These are phyloP conservation scores for Trichophyton equinum DNA, from an alignment of 2,329 filamentous ascomycete species.

Conservation along the genomic window DNA sequence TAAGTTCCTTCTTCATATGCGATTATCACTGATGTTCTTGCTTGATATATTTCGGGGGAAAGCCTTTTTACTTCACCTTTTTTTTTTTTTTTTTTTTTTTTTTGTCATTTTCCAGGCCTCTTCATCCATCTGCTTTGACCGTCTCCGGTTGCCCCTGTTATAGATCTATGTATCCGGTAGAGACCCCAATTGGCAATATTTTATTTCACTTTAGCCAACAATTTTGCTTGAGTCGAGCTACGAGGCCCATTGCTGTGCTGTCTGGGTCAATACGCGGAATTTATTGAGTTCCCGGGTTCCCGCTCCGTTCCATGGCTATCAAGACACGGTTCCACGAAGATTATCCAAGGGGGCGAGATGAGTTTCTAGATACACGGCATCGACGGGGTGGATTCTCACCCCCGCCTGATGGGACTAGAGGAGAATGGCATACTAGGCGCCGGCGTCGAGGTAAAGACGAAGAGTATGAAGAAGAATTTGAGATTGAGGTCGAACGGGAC, in stretches of 20 bases:
- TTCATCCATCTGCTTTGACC: background rate
- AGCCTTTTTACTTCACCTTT: too few relatives aligned
- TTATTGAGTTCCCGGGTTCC: background rate
- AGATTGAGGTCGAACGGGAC: constrained; percentile 12
- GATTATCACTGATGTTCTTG: background rate
- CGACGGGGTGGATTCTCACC: background rate
- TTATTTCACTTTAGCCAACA: background rate
- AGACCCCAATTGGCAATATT: background rate
- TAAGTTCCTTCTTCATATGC: background rate
- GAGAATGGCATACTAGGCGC: background rate
- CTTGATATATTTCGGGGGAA: background rate
- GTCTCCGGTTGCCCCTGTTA: background rate
- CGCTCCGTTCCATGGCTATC: constrained; percentile 17
- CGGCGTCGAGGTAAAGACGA: constrained; percentile 6
- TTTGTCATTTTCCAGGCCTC: background rate
- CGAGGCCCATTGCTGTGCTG: too few relatives aligned
- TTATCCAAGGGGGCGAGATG: constrained; percentile 7
- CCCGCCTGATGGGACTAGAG: background rate
- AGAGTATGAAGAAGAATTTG: constrained; percentile 9
- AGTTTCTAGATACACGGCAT: background rate
- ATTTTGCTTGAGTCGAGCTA: too few relatives aligned
- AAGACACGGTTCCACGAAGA: constrained; percentile 20
- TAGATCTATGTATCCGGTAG: background rate
- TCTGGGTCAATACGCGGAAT: background rate
- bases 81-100: too few relatives aligned